phyloP scores from a whole-genome alignment of 306 rosid species.

The Ammopiptanthus mongolicus region DNA sequence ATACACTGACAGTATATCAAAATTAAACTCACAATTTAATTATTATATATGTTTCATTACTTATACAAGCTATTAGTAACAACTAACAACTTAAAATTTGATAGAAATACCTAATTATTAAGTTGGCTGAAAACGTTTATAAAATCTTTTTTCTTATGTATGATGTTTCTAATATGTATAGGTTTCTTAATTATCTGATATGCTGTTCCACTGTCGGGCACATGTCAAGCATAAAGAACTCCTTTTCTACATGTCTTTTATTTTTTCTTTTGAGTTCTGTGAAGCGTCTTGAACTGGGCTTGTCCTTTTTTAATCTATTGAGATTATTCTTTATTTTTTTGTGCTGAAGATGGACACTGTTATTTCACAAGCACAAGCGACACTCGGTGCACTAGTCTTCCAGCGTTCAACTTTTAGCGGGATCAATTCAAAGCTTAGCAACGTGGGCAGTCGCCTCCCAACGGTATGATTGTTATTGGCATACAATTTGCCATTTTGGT shows the following conservation, averaged over 20 bases:
- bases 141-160: slow-evolving; percentile 15
- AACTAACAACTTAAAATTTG: no score
- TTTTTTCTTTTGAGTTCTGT: not conserved
- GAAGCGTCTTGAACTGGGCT: not conserved
- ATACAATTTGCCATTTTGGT: not conserved
- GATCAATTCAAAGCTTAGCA: slow-evolving; percentile 90
- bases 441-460: slow-evolving; percentile 93
- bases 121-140: no score
- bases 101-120: no score
- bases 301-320: slow-evolving; percentile 12
- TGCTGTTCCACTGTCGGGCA: not conserved
- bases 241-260: not conserved
- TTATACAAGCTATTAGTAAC: no score
- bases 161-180: slow-evolving; percentile 40
- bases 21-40: no score
- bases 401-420: slow-evolving; percentile 96
- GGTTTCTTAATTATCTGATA: not conserved
- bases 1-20: no score
- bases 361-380: slow-evolving; percentile 96
- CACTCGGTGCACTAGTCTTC: slow-evolving; percentile 77
- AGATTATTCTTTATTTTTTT: not conserved
- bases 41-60: no score
- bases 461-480: slow-evolving; percentile 46
- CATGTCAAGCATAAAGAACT: not conserved
- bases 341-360: slow-evolving; percentile 72